Percentiles rank a stretch among this genome's conserved stretches.
These are phyloP conservation scores for Lactarius deliciosus DNA, from an alignment of 768 basidiomycete species.

Conservation along the genomic window DNA sequence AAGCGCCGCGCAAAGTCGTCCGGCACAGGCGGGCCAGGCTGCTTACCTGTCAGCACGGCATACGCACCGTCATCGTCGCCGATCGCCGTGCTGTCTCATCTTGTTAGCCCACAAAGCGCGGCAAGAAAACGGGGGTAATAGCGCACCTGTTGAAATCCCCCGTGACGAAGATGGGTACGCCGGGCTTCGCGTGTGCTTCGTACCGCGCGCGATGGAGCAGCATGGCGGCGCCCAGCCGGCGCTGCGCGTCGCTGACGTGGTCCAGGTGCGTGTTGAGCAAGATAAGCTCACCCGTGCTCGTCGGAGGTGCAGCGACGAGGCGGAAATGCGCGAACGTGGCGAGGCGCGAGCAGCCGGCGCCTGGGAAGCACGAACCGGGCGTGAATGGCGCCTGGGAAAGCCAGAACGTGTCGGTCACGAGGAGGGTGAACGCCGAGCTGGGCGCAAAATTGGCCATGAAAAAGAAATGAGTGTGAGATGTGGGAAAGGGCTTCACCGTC, in stretches of 20 bases:
- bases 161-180: slow-evolving; percentile 44
- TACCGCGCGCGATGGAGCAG: slow-evolving; percentile 49
- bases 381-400: slow-evolving; percentile 54
- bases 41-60: slow-evolving; percentile 46
- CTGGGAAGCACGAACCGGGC: slow-evolving; percentile 48
- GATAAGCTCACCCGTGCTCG: slow-evolving; percentile 35
- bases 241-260: slow-evolving; percentile 51
- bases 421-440: slow-evolving; percentile 40
- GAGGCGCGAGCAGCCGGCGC: slow-evolving; percentile 50
- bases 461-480: not conserved
- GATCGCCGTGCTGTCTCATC: slow-evolving; percentile 38
- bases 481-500: slow-evolving; percentile 35
- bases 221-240: slow-evolving; percentile 52
- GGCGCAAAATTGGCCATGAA: not conserved
- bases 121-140: not conserved
- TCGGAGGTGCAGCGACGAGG: slow-evolving; percentile 23
- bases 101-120: not conserved
- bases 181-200: slow-evolving; percentile 41
- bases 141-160: slow-evolving; percentile 51
- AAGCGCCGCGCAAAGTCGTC: slow-evolving; percentile 45
- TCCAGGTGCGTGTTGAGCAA: slow-evolving; percentile 57
- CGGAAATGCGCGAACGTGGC: slow-evolving; percentile 48
- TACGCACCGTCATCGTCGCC: slow-evolving; percentile 52
- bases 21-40: slow-evolving; percentile 43
- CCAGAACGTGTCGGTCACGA: slow-evolving; percentile 53